Conservation (phyloP, 768 basidiomycete genomes). For the Boletus rubroflammeus region DNA sequence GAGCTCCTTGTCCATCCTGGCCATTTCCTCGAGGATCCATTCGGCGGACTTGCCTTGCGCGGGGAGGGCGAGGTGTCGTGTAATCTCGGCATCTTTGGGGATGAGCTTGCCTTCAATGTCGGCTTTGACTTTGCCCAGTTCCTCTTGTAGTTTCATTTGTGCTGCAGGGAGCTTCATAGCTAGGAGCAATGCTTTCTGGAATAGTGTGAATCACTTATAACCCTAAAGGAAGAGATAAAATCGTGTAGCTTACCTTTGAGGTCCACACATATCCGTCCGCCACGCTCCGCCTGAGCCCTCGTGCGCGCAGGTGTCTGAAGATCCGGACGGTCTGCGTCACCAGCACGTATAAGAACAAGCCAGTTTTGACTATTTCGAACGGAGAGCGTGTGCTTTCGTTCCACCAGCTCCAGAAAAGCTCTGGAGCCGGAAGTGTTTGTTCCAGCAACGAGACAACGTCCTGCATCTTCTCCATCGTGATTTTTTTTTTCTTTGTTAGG, state of each 20-base stretch:
- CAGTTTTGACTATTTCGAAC: conserved; percentile 32
- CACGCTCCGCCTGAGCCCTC: conserved; percentile 31
- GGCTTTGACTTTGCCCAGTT: conserved; percentile 61
- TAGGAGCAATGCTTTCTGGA: conserved; percentile 53
- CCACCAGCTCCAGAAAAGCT: conserved; percentile 16
- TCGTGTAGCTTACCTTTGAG: conserved; percentile 16
- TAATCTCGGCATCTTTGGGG: conserved; percentile 57
- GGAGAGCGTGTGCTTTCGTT: conserved; percentile 10
- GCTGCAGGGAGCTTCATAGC: conserved; percentile 59
- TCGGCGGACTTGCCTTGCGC: conserved; percentile 58
- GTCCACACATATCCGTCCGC: conserved; percentile 29
- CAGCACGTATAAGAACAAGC: conserved; percentile 34
- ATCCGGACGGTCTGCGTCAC: conserved; percentile 22
- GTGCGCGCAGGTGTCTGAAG: conserved; percentile 36
- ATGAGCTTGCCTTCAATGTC: conserved; percentile 68
- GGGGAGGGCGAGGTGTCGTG: conserved; percentile 66
- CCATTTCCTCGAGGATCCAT: conserved; percentile 79
- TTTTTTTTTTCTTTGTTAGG: too few relatives aligned
- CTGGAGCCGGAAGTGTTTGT: background rate
- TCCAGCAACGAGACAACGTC: conserved; percentile 10
- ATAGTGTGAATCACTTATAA: background rate
- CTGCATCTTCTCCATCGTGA: conserved; percentile 5
- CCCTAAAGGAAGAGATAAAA: too few relatives aligned
- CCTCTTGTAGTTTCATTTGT: conserved; percentile 52
- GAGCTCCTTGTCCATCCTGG: conserved; percentile 66